Evolutionary conservation across 2,329 filamentous ascomycete genomes (phyloP).

Genomic region (Xylaria digitata): DNA sequence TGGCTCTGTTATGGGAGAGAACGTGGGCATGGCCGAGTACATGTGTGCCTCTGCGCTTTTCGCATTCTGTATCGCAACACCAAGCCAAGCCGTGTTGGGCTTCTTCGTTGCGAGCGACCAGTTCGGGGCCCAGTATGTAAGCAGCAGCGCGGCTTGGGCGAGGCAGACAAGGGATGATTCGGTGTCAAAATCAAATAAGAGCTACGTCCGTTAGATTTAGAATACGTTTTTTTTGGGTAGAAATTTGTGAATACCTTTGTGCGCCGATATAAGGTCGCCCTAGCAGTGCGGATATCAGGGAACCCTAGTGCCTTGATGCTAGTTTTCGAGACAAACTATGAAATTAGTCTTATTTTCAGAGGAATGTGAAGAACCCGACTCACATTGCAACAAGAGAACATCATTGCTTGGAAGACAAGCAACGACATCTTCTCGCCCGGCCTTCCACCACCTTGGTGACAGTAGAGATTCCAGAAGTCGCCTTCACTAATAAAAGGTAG

Average conservation of each 20-base stretch:
- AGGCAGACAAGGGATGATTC: slow-evolving; percentile 56
- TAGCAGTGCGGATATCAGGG: slow-evolving; percentile 56
- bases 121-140: slow-evolving; percentile 53
- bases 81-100: slow-evolving; percentile 62
- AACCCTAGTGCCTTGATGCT: slow-evolving; percentile 58
- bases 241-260: slow-evolving; percentile 51
- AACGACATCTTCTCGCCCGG: slow-evolving; percentile 53
- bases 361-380: slow-evolving; percentile 29
- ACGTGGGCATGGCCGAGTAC: slow-evolving; percentile 52
- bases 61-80: slow-evolving; percentile 62
- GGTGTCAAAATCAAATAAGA: slow-evolving; percentile 59
- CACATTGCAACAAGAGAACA: slow-evolving; percentile 58
- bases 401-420: slow-evolving; percentile 59
- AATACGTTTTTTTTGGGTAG: slow-evolving; percentile 13
- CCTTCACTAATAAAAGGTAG: slow-evolving; percentile 59
- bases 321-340: slow-evolving; percentile 54
- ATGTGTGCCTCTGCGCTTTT: slow-evolving; percentile 58
- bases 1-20: slow-evolving; percentile 47
- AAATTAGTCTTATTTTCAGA: slow-evolving; percentile 1
- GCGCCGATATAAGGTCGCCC: slow-evolving; percentile 58
- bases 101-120: slow-evolving; percentile 55
- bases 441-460: slow-evolving; percentile 40
- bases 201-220: slow-evolving; percentile 41
- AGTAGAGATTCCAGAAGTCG: slow-evolving; percentile 61
- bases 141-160: slow-evolving; percentile 56